Evolutionary conservation across 257 asterid genomes (phyloP).

Genomic region (Cinchona pubescens): DNA sequence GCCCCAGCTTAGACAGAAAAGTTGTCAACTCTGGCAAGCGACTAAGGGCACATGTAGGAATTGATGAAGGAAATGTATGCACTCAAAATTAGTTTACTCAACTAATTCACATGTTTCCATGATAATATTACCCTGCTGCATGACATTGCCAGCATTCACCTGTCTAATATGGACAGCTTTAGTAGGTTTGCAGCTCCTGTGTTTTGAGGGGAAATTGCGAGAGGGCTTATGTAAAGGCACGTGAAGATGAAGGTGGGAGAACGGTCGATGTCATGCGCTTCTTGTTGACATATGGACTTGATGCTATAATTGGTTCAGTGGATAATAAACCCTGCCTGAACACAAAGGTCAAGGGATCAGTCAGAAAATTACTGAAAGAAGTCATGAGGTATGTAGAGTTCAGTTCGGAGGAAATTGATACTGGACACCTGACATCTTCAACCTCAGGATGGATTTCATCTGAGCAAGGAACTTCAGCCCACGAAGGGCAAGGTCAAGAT

Average conservation of each 20-base stretch:
- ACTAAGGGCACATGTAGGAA: conserved; percentile 67
- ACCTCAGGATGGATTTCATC: conserved; percentile 24
- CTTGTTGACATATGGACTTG: conserved; percentile 65
- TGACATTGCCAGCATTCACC: neutral
- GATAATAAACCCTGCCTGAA: conserved; percentile 67
- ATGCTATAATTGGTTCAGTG: conserved; percentile 54
- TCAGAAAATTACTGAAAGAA: conserved; percentile 69
- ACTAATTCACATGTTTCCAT: neutral
- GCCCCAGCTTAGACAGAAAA: conserved; percentile 87
- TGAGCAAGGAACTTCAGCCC: conserved; percentile 30
- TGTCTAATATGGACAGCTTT: conserved; percentile 19
- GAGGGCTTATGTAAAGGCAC: conserved; percentile 70
- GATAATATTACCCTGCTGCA: neutral
- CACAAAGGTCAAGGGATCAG: conserved; percentile 60
- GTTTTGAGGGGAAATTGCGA: conserved; percentile 83
- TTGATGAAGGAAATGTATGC: conserved; percentile 84
- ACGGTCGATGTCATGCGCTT: conserved; percentile 89
- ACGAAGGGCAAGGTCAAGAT: conserved; percentile 32
- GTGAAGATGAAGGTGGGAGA: conserved; percentile 68
- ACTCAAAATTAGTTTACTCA: neutral
- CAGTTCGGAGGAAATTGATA: conserved; percentile 34
- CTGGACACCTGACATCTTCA: conserved; percentile 30
- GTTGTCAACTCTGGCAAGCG: conserved; percentile 95
- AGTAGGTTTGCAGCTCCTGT: conserved; percentile 90
- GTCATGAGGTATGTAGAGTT: conserved; percentile 52